Evolutionary conservation across 257 asterid genomes (phyloP).

Genomic region (Ocimum tenuiflorum): DNA sequence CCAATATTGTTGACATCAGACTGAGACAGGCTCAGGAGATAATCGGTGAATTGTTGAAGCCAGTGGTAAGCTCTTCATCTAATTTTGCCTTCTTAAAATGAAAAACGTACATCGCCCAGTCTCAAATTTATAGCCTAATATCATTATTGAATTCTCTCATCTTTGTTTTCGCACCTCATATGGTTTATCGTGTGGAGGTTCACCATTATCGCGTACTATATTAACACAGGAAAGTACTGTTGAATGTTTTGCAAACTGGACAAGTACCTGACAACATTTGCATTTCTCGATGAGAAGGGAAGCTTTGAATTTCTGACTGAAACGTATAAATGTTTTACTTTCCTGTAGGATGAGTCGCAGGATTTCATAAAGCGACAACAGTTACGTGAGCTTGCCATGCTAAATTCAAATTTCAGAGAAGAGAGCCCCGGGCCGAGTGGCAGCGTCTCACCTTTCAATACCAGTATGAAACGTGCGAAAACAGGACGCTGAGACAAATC

Average conservation of each 20-base stretch:
- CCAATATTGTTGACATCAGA: slow-evolving; percentile 59
- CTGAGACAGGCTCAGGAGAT: slow-evolving; percentile 83
- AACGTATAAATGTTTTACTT: neutral
- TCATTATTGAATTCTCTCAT: slow-evolving; percentile 13
- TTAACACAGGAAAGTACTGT: neutral
- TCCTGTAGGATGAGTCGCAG: slow-evolving; percentile 78
- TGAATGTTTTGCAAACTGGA: neutral
- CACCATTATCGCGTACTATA: neutral
- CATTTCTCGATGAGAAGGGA: neutral
- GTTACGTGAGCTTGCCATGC: slow-evolving; percentile 88
- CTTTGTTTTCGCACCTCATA: neutral
- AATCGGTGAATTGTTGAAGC: slow-evolving; percentile 82
- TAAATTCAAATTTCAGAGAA: slow-evolving; percentile 86
- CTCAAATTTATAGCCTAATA: neutral
- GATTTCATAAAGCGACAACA: slow-evolving; percentile 92
- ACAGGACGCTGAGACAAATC: slow-evolving; percentile 57
- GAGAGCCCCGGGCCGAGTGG: slow-evolving; percentile 99
- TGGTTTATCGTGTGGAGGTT: neutral
- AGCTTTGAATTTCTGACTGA: neutral
- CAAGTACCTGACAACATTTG: neutral
- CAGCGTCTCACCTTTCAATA: slow-evolving; percentile 85
- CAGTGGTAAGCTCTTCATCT: slow-evolving; percentile 54
- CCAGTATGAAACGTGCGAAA: slow-evolving; percentile 91
- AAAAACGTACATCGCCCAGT: neutral
- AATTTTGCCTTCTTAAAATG: neutral